Evolutionary conservation across 805 yeast species (phyloP), one percentile per base, ranked within the genome.

Genomic region (Ogataea dorogensis): DNA sequence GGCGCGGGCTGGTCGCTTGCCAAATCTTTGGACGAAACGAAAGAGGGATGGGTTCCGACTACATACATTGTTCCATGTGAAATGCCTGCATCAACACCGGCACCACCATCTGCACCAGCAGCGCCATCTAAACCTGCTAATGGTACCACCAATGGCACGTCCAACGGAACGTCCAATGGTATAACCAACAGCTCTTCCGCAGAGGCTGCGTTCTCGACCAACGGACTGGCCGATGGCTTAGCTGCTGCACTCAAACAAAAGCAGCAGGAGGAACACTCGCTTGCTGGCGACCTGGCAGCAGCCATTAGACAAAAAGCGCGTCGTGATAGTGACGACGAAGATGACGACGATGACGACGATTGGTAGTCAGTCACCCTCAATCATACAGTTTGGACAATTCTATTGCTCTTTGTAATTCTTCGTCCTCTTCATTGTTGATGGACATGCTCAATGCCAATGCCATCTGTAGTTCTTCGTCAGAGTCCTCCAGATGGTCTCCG

Each of bases 1-100:
- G 79, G 81, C 29, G 89, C 86, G 44, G 96, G 96, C 12, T 93
- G 99, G 99, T 91, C 95, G 51, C 70, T 93, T 40, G 97, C 88
- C 7, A 84, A 83, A 57, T 70, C 77, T 21, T 58, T 81, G 43
- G 89, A 83, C 53, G 93, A 85, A 25, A 55, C 81, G 1, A 74
- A 68, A 38, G 93, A 88, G 58, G 99, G 99, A 5, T 93, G 98
- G 98, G 91, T 93, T 9, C 99, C 99, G 10, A 82, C 93, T 15
- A 85, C 89, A n/a, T 93, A 89, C 57, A 77, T 91, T 53, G 78
- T 69, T 14, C 77, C 75, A 42, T 73, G 75, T 46, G 74, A 61
- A 3, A 71, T 75, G 9, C 77, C 81, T 23, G 61, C 67, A 0
- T 60, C 57, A n/a, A n/a, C n/a, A 10, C 53, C 54, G 3, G 63